Percentiles rank a stretch among this genome's conserved stretches.
Conservation (phyloP, 2,329 filamentous ascomycete genomes). For the Fusarium citri region DNA sequence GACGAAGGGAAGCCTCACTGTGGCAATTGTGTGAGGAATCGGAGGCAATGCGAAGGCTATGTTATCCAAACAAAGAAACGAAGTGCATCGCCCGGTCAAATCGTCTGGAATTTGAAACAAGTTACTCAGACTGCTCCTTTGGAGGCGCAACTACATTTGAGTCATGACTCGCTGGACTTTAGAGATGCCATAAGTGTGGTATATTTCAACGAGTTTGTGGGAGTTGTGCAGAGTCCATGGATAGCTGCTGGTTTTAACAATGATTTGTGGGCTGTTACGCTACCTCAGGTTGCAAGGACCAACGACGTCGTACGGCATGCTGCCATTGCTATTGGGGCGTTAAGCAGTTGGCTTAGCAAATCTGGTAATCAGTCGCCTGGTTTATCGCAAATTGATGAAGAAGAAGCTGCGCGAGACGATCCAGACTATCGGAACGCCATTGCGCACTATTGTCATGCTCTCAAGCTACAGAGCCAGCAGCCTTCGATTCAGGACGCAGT, state of each 20-base stretch:
- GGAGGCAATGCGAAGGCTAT: constrained; percentile 37
- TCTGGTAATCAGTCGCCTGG: not conserved
- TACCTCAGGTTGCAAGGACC: constrained; percentile 48
- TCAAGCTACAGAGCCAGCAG: constrained; percentile 47
- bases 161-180: constrained; percentile 22
- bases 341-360: constrained; percentile 33
- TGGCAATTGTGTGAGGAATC: constrained; percentile 29
- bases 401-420: not conserved
- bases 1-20: constrained; percentile 36
- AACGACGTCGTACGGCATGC: constrained; percentile 47
- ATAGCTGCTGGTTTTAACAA: constrained; percentile 40
- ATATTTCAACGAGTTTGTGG: constrained; percentile 51
- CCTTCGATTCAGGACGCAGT: constrained; percentile 47
- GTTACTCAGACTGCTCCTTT: not conserved
- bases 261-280: constrained; percentile 46
- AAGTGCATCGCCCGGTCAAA: constrained; percentile 13
- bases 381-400: not conserved
- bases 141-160: constrained; percentile 17
- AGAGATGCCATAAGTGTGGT: constrained; percentile 14
- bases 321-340: constrained; percentile 50
- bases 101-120: constrained; percentile 44
- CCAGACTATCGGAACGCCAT: constrained; percentile 50
- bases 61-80: not conserved
- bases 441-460: constrained; percentile 50
- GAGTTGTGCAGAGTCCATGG: constrained; percentile 47